Evolutionary conservation across 75 land plant genomes (phyloP).

Genomic region (Pinus tabuliformis): DNA sequence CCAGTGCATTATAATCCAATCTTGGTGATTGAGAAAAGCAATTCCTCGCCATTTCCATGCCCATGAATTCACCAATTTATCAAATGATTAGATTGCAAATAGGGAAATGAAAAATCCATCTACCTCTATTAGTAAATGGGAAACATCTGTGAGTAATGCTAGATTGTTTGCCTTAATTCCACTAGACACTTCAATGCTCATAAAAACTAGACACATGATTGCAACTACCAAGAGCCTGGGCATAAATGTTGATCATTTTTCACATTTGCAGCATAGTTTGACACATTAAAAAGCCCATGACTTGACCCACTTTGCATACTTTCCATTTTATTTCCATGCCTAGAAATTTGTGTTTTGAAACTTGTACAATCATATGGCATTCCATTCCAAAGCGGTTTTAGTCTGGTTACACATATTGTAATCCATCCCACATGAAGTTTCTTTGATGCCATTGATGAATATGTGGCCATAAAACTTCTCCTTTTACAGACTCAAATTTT

Average conservation of each 20-base stretch:
- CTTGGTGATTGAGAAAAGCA: constrained; percentile 33
- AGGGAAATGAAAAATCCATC: constrained; percentile 50
- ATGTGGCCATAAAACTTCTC: no score
- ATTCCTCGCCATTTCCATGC: constrained; percentile 30
- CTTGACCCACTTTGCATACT: constrained; percentile 12
- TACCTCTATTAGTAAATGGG: constrained; percentile 50
- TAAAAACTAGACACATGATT: constrained; percentile 35
- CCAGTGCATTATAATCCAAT: constrained; percentile 33
- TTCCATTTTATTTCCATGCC: background rate
- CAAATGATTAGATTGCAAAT: constrained; percentile 47
- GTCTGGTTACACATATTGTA: no score
- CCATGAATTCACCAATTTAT: no score
- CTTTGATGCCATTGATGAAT: no score
- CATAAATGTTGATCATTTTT: constrained; percentile 10
- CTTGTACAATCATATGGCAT: background rate
- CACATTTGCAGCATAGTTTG: constrained; percentile 14
- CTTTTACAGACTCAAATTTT: no score
- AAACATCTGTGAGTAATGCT: constrained; percentile 50
- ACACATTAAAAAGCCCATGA: constrained; percentile 23
- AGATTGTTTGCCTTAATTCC: constrained; percentile 40
- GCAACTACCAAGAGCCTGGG: constrained; percentile 28
- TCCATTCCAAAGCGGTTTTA: no score
- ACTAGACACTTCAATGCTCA: constrained; percentile 37
- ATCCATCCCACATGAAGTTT: no score
- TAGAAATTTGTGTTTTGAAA: background rate